Evolutionary conservation across 306 rosid species (phyloP).

Genomic region (Lathyrus oleraceus): DNA sequence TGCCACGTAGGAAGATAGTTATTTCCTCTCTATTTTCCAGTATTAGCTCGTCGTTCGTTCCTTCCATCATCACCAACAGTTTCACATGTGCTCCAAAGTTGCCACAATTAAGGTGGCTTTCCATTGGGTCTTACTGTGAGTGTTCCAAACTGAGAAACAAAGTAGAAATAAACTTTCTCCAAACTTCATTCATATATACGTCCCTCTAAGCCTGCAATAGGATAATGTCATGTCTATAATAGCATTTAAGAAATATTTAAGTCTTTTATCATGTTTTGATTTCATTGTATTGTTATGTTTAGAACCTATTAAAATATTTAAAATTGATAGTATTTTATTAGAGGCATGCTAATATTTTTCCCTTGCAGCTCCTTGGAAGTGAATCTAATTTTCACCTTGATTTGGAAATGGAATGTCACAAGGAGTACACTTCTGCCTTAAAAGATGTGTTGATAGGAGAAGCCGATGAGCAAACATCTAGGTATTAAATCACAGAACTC

Average conservation of each 20-base stretch:
- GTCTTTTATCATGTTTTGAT: constrained; percentile 22
- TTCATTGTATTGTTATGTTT: constrained; percentile 7
- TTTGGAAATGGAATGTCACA: constrained; percentile 67
- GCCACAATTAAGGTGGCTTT: not conserved
- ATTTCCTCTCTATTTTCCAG: too few species aligned
- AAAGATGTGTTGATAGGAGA: constrained; percentile 72
- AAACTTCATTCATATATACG: constrained; percentile 21
- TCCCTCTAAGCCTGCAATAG: constrained; percentile 7
- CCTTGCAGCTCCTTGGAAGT: constrained; percentile 75
- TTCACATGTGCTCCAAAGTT: not conserved
- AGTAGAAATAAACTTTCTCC: not conserved
- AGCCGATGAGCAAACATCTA: constrained; percentile 52
- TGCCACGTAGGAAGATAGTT: too few species aligned
- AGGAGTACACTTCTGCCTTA: constrained; percentile 73
- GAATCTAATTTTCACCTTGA: constrained; percentile 58
- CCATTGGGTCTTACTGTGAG: not conserved
- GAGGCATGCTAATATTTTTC: constrained; percentile 11
- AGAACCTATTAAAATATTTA: constrained; percentile 1
- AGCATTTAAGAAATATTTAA: constrained; percentile 1
- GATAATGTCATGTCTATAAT: constrained; percentile 13
- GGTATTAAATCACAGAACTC: constrained; percentile 51
- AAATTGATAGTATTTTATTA: constrained; percentile 10
- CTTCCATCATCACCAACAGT: too few species aligned
- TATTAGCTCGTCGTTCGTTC: too few species aligned
- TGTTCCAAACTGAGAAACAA: constrained; percentile 28